Conservation (phyloP, 2,329 filamentous ascomycete species). For the Scedosporium boydii region DNA sequence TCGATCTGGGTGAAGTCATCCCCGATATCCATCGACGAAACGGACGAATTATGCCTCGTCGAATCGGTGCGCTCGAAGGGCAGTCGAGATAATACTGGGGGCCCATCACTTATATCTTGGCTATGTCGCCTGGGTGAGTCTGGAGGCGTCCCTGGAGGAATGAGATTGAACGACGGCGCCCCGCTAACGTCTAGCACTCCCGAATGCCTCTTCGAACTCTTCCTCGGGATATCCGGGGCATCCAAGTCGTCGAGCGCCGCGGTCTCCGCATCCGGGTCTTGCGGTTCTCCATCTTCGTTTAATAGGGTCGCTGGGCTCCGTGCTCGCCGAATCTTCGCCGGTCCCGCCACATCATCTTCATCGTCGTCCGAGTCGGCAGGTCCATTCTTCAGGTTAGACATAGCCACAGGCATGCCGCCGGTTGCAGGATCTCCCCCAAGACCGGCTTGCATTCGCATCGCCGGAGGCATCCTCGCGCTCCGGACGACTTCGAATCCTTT, state of each 20-base stretch:
- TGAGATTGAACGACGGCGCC: slow-evolving; percentile 25
- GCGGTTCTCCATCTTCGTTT: slow-evolving; percentile 7
- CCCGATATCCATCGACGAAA: slow-evolving; percentile 38
- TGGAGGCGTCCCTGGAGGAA: slow-evolving; percentile 9
- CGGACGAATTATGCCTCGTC: slow-evolving; percentile 38
- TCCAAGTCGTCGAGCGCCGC: slow-evolving; percentile 18
- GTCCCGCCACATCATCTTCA: slow-evolving; percentile 17
- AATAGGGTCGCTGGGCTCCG: slow-evolving; percentile 17
- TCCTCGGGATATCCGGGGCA: slow-evolving; percentile 57
- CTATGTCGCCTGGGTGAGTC: slow-evolving; percentile 4
- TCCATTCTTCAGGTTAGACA: slow-evolving; percentile 47
- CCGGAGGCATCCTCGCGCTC: slow-evolving; percentile 75
- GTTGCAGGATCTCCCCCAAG: slow-evolving; percentile 58
- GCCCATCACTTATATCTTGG: slow-evolving; percentile 9
- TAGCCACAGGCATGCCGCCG: slow-evolving; percentile 56
- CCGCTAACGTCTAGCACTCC: slow-evolving; percentile 23
- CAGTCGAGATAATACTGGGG: slow-evolving; percentile 16
- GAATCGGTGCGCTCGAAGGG: slow-evolving; percentile 51
- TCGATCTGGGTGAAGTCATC: slow-evolving; percentile 35
- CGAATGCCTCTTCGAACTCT: slow-evolving; percentile 59
- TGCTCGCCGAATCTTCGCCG: slow-evolving; percentile 24
- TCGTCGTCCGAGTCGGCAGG: slow-evolving; percentile 58
- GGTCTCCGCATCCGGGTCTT: slow-evolving; percentile 28
- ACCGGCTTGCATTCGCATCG: slow-evolving; percentile 29
- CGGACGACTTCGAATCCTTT: slow-evolving; percentile 97